A percentile compares a stretch with the other conserved stretches of the same genome.
phyloP scores from a whole-genome alignment of 2,329 filamentous ascomycete genomes.

The Lecanicillium sp. region DNA sequence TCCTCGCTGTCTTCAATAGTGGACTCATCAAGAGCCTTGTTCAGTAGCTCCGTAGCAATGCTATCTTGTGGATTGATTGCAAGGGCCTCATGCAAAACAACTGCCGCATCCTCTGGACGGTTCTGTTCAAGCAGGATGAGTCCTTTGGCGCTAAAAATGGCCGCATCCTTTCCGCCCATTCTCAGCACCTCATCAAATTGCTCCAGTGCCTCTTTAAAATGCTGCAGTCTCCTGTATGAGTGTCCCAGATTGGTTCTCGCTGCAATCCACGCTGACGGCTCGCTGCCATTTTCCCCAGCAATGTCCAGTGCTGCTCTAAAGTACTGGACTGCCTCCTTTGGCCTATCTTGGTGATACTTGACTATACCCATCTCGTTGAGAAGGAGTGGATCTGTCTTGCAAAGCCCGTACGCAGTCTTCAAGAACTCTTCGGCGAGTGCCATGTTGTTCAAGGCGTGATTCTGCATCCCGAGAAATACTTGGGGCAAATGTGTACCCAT shows the following conservation, averaged over 20 bases:
- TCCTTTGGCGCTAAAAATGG: slow-evolving; percentile 74
- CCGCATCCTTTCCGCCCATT: slow-evolving; percentile 69
- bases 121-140: slow-evolving; percentile 74
- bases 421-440: slow-evolving; percentile 89
- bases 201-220: slow-evolving; percentile 61
- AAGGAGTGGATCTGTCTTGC: slow-evolving; percentile 77
- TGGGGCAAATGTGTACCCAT: slow-evolving; percentile 95
- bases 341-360: slow-evolving; percentile 82
- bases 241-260: slow-evolving; percentile 86
- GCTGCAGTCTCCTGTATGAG: slow-evolving; percentile 65
- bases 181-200: slow-evolving; percentile 85
- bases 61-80: slow-evolving; percentile 73
- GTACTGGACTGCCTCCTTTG: slow-evolving; percentile 65
- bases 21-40: slow-evolving; percentile 60
- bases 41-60: slow-evolving; percentile 70
- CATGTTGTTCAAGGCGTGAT: slow-evolving; percentile 93
- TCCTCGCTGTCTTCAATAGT: slow-evolving; percentile 35
- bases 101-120: slow-evolving; percentile 66
- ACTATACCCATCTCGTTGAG: slow-evolving; percentile 95
- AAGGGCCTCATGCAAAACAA: slow-evolving; percentile 76
- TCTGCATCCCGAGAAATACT: slow-evolving; percentile 96
- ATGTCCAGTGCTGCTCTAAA: slow-evolving; percentile 73
- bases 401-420: slow-evolving; percentile 76
- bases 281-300: slow-evolving; percentile 72
- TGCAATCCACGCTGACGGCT: slow-evolving; percentile 73